These are phyloP conservation scores for Penicillium sp. DNA, from an alignment of 2,329 filamentous ascomycete species.

Conservation along the genomic window DNA sequence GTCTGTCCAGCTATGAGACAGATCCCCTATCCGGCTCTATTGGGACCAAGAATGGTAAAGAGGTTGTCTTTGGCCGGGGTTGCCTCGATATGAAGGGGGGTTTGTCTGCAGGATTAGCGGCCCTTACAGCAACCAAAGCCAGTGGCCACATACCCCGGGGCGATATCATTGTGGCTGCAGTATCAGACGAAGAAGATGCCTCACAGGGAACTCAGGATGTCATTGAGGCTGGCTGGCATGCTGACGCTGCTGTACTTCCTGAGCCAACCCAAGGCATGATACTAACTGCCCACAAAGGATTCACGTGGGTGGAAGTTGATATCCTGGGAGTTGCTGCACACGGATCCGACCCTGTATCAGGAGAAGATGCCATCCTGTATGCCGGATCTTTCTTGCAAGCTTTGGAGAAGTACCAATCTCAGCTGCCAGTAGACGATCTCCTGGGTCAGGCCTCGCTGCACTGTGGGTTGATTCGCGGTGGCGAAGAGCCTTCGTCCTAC, in stretches of 20 bases:
- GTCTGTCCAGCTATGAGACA: conserved; percentile 46
- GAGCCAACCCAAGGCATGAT: conserved; percentile 50
- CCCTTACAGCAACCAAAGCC: conserved; percentile 41
- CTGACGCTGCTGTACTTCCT: conserved; percentile 52
- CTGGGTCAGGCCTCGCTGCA: conserved; percentile 47
- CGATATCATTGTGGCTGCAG: conserved; percentile 54
- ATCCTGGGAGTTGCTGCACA: conserved; percentile 38
- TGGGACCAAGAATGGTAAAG: conserved; percentile 32
- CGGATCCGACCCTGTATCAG: conserved; percentile 41
- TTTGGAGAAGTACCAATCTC: conserved; percentile 44
- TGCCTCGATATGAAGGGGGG: conserved; percentile 55
- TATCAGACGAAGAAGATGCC: conserved; percentile 54
- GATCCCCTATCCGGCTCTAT: conserved; percentile 47
- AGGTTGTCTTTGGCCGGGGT: conserved; percentile 47
- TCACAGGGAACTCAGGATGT: conserved; percentile 54
- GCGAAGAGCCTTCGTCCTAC: conserved; percentile 54
- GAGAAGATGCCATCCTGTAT: conserved; percentile 52
- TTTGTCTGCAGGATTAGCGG: conserved; percentile 48
- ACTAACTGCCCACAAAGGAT: conserved; percentile 52
- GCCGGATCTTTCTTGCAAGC: conserved; percentile 50
- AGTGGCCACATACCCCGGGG: conserved; percentile 38
- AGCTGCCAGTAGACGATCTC: conserved; percentile 34
- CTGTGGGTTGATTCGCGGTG: conserved; percentile 50
- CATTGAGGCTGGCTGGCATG: conserved; percentile 52
- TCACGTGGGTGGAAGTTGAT: conserved; percentile 39